phyloP scores from a whole-genome alignment of 2,329 filamentous ascomycete species.

The Exophiala mesophila region DNA sequence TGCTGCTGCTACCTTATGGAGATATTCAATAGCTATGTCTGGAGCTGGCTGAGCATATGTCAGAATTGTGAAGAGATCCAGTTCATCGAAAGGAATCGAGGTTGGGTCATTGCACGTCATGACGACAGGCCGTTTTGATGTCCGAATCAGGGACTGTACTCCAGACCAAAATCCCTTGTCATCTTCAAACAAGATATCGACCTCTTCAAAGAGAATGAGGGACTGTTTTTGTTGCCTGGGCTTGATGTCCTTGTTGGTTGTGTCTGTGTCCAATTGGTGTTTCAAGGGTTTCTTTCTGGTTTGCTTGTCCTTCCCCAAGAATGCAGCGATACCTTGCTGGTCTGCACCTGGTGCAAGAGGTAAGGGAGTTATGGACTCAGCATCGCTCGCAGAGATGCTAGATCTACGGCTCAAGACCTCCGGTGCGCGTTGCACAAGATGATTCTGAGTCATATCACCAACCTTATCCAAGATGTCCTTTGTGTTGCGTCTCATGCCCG shows the following conservation, averaged over 20 bases:
- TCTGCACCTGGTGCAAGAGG: slow-evolving; percentile 25
- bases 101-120: slow-evolving; percentile 92
- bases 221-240: slow-evolving; percentile 74
- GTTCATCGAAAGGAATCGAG: slow-evolving; percentile 66
- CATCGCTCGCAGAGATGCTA: slow-evolving; percentile 14
- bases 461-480: slow-evolving; percentile 88
- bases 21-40: slow-evolving; percentile 69
- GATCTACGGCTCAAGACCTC: slow-evolving; percentile 18
- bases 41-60: slow-evolving; percentile 64
- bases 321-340: slow-evolving; percentile 25
- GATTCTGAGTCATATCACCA: slow-evolving; percentile 95
- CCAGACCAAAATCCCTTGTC: slow-evolving; percentile 93
- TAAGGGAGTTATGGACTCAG: slow-evolving; percentile 9
- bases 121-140: slow-evolving; percentile 86
- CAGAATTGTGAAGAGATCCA: slow-evolving; percentile 82
- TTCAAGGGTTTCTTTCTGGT: slow-evolving; percentile 23
- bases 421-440: slow-evolving; percentile 61
- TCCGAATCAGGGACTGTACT: slow-evolving; percentile 67
- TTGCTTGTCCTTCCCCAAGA: slow-evolving; percentile 20
- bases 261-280: slow-evolving; percentile 11
- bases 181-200: slow-evolving; percentile 88
- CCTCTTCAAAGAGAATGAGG: slow-evolving; percentile 87
- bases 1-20: slow-evolving; percentile 75
- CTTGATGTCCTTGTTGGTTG: slow-evolving; percentile 15
- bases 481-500: slow-evolving; percentile 75